phyloP scores from a whole-genome alignment of 2,329 filamentous ascomycete species.

The Talaromyces sp. region DNA sequence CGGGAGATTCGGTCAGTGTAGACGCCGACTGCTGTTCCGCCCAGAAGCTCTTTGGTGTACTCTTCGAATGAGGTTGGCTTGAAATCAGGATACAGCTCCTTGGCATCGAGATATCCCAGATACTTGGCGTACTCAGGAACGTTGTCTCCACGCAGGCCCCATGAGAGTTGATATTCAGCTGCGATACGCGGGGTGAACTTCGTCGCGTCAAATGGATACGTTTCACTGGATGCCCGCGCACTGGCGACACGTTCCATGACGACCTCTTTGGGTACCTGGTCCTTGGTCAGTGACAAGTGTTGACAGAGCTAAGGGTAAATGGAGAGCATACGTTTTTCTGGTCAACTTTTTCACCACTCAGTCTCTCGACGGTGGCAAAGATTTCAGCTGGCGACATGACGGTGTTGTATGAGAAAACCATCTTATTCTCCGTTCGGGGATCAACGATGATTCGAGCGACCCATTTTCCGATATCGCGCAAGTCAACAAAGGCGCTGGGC shows the following conservation, averaged over 20 bases:
- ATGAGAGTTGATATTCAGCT: conserved; percentile 34
- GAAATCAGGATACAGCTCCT: conserved; percentile 47
- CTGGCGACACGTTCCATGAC: conserved; percentile 5
- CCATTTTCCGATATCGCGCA: conserved; percentile 44
- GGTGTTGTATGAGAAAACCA: conserved; percentile 40
- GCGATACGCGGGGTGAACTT: conserved; percentile 7
- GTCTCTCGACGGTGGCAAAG: conserved; percentile 32
- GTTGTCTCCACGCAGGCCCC: conserved; percentile 43
- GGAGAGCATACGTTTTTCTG: conserved; percentile 17
- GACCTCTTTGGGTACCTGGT: conserved; percentile 8
- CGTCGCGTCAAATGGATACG: conserved; percentile 7
- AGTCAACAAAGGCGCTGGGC: conserved; percentile 35
- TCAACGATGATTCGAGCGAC: conserved; percentile 45
- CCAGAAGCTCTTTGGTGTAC: conserved; percentile 29
- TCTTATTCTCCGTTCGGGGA: conserved; percentile 43
- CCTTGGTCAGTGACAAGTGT: background rate
- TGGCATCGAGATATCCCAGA: conserved; percentile 44
- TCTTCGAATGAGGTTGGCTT: conserved; percentile 26
- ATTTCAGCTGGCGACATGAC: conserved; percentile 36
- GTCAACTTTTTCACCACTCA: conserved; percentile 39
- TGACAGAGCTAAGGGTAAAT: background rate
- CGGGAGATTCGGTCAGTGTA: conserved; percentile 14
- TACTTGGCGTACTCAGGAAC: conserved; percentile 42
- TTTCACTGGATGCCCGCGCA: conserved; percentile 9
- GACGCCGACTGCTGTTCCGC: conserved; percentile 22